Evolutionary conservation across 371 early-diverging fungal genomes (phyloP).

Genomic region (Aphelidium insulamus): DNA sequence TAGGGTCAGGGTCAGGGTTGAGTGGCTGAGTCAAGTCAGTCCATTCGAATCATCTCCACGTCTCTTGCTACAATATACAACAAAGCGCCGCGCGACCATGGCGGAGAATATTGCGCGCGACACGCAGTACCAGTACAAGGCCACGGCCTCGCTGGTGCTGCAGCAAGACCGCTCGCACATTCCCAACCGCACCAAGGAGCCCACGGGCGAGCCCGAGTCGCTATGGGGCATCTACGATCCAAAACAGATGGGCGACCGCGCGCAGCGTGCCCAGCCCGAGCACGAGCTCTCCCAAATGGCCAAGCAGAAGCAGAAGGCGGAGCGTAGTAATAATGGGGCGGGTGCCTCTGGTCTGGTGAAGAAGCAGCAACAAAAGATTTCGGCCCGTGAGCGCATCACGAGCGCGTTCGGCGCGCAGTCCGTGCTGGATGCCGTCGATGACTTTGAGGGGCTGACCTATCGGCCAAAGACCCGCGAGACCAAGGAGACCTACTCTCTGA

Average conservation of each 20-base stretch:
- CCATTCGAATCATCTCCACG: too few species aligned
- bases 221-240: constrained; percentile 65
- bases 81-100: too few species aligned
- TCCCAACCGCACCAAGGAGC: constrained; percentile 74
- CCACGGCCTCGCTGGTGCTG: constrained; percentile 80
- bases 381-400: constrained; percentile 3
- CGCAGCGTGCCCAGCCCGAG: constrained; percentile 16
- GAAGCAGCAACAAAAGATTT: constrained; percentile 7
- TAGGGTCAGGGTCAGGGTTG: too few species aligned
- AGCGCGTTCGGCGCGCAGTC: constrained; percentile 12
- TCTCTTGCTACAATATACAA: too few species aligned
- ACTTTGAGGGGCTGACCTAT: constrained; percentile 64
- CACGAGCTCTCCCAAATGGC: too few species aligned
- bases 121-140: constrained; percentile 71
- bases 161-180: constrained; percentile 60
- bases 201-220: constrained; percentile 85
- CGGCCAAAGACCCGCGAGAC: constrained; percentile 83
- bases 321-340: constrained; percentile 5
- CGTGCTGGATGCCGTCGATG: constrained; percentile 75
- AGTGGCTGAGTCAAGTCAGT: too few species aligned
- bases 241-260: constrained; percentile 65
- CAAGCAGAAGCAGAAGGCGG: constrained; percentile 31
- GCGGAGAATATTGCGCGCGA: constrained; percentile 49
- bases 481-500: constrained; percentile 65
- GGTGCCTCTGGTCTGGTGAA: neutral